Evolutionary conservation across 352 stramenopile genomes (phyloP).

Genomic region (Globisporangium cystogenes): DNA sequence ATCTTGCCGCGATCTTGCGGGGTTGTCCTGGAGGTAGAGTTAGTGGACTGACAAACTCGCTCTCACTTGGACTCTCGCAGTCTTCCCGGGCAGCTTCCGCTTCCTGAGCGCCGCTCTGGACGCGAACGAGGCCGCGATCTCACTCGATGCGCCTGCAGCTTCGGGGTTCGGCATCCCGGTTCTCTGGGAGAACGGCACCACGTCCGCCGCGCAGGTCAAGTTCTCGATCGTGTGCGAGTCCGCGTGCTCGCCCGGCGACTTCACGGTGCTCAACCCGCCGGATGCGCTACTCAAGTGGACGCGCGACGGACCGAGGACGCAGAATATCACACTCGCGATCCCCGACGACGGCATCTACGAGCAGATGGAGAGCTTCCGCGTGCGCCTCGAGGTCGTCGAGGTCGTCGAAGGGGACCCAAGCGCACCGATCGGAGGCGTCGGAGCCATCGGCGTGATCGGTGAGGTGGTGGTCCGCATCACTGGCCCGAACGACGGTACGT

Average conservation of each 20-base stretch:
- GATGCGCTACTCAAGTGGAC: slow-evolving; percentile 38
- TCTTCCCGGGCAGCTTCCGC: slow-evolving; percentile 42
- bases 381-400: slow-evolving; percentile 31
- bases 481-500: slow-evolving; percentile 47
- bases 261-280: slow-evolving; percentile 23
- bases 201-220: slow-evolving; percentile 25
- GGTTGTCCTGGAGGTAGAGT: too few species aligned
- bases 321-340: slow-evolving; percentile 44
- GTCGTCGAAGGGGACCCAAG: slow-evolving; percentile 13
- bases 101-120: slow-evolving; percentile 33
- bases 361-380: slow-evolving; percentile 34
- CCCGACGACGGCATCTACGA: slow-evolving; percentile 49
- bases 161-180: slow-evolving; percentile 36
- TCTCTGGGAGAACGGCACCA: slow-evolving; percentile 53
- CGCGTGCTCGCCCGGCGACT: slow-evolving; percentile 39
- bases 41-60: too few species aligned
- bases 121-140: slow-evolving; percentile 22
- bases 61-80: slow-evolving; percentile 20
- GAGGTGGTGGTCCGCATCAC: slow-evolving; percentile 46
- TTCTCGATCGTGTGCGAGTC: slow-evolving; percentile 43
- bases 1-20: too few species aligned
- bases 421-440: slow-evolving; percentile 13
- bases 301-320: slow-evolving; percentile 18
- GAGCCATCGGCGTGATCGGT: slow-evolving; percentile 31
- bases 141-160: neutral